phyloP scores from a whole-genome alignment of 192 early-diverging fungal species.

The Coemansia pectinata region DNA sequence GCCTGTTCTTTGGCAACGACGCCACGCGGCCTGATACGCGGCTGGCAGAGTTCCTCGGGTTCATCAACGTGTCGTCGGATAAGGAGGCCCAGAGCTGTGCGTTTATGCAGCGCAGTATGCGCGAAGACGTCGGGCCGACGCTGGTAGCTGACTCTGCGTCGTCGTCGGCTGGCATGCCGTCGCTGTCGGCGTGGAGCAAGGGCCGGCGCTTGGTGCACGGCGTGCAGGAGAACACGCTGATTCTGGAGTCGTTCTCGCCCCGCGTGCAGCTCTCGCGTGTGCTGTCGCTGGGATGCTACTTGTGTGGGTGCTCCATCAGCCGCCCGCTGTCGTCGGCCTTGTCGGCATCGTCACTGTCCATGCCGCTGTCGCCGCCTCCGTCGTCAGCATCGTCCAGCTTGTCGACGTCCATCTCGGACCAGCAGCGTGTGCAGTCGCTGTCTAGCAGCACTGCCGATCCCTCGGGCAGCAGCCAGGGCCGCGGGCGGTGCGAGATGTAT shows the following conservation, averaged over 20 bases:
- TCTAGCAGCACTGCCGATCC: background rate
- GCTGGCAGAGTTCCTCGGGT: conserved; percentile 45
- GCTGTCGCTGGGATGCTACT: conserved; percentile 42
- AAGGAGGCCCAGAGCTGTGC: conserved; percentile 30
- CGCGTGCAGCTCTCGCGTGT: conserved; percentile 24
- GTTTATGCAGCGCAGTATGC: conserved; percentile 53
- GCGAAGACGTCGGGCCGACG: conserved; percentile 49
- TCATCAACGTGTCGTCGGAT: conserved; percentile 35
- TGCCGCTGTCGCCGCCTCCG: conserved; percentile 3
- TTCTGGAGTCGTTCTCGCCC: conserved; percentile 45
- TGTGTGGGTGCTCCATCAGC: conserved; percentile 40
- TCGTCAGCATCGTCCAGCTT: background rate
- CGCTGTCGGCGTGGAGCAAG: conserved; percentile 38
- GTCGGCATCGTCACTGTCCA: background rate
- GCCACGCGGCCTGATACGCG: conserved; percentile 36
- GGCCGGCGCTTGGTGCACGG: conserved; percentile 42
- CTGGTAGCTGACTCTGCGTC: conserved; percentile 21
- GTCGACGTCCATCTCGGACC: background rate
- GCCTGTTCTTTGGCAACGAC: conserved; percentile 44
- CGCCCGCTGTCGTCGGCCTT: background rate
- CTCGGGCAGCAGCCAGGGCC: background rate
- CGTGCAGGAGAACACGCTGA: conserved; percentile 43
- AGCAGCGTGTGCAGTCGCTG: conserved; percentile 10
- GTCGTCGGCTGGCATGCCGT: conserved; percentile 14
- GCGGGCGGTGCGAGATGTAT: conserved; percentile 23